Evolutionary conservation across 1,284 basidiomycete species (phyloP), one percentile per base, ranked within the genome.

Genomic region (Bjerkandera adusta): DNA sequence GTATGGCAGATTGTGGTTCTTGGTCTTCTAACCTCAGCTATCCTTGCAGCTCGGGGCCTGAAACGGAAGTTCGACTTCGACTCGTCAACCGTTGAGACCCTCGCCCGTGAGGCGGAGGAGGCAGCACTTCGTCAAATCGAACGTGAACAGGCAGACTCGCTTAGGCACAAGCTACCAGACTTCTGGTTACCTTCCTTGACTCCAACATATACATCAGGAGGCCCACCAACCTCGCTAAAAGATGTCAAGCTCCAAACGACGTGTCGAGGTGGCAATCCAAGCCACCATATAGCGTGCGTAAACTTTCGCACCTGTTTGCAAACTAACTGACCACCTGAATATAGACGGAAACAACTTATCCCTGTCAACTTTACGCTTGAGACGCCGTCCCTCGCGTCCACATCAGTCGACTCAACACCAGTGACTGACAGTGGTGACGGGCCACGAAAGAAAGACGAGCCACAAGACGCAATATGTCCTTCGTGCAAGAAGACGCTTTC

Each of bases 111-210:
- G 61, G 92, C 92, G 0, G 92, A 96, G 64, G 89, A 91, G 44
- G 83, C 81, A 15, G 94, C 94, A 0, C 68, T 93, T 40, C 77
- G 75, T 24, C 71, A 83, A 56, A 91, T 97, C 34, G 90, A 93
- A 61, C 75, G 75, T 21, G 94, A 97, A 64, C 89, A 92, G 60
- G 83, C 84, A 0, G 91, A 92, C 51, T 77, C 85, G 3, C 70
- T 95, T 43, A 88, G 86, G 50, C 78, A 82, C 48, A 96, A 96
- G 64, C 76, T 97, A 5, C 92, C 94, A 0, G 92, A 95, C 57
- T 98, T 96, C 63, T 97, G 94, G 94, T 73, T 97, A 36, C 93
- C 89, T 15, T 90, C 83, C 0, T 68, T 96, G 27, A 92, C 93
- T 0, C 93, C 94, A 0, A 89, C 87, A 2, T 85, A 86, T 57